Evolutionary conservation across 2,329 filamentous ascomycete species (phyloP), one percentile per base, ranked within the genome.

Genomic region (Colletotrichum sp.): DNA sequence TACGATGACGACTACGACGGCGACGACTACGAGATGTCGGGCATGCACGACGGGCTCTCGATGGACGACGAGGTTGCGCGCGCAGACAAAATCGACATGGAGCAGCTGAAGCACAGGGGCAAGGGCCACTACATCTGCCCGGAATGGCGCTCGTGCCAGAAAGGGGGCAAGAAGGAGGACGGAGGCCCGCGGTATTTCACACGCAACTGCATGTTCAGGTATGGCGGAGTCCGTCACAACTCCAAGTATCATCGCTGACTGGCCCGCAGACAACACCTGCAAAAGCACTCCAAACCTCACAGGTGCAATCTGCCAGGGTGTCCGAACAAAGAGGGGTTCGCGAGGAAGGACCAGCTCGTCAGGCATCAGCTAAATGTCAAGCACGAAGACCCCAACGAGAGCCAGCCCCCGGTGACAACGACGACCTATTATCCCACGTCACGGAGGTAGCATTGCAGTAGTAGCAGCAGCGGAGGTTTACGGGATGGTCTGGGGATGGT

Each of bases 271-370:
- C 85, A 87, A 79, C 85, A 87, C 77, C 84, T 85, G 73, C 86
- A 87, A 79, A 87, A 87, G 63, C 85, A 87, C 75, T 81, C 83
- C 30, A 87, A 86, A 76, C 85, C 85, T 18, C 87, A 84, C 83
- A 83, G 83, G 26, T 87, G 85, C 78, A 81, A 83, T 55, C 71
- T 84, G 26, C 81, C 82, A 57, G 83, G 85, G 10, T 87, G 85
- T 52, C 85, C 85, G 15, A 87, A 87, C 55, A 87, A 86, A 74
- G 84, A 85, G 69, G 83, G 82, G 21, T 87, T 87, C 72, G 85
- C 85, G 13, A 84, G 85, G 67, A 82, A 85, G 72, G 85, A 87
- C 75, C 85, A 86, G 21, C 78, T 87, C n/a, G 83, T 86, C 69
- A 83, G 85, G 66, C 85, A 87, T 77, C 85, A 84, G 72, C 78